phyloP scores from a whole-genome alignment of 2,329 filamentous ascomycete species.

The Aspergillus costaricaensis region DNA sequence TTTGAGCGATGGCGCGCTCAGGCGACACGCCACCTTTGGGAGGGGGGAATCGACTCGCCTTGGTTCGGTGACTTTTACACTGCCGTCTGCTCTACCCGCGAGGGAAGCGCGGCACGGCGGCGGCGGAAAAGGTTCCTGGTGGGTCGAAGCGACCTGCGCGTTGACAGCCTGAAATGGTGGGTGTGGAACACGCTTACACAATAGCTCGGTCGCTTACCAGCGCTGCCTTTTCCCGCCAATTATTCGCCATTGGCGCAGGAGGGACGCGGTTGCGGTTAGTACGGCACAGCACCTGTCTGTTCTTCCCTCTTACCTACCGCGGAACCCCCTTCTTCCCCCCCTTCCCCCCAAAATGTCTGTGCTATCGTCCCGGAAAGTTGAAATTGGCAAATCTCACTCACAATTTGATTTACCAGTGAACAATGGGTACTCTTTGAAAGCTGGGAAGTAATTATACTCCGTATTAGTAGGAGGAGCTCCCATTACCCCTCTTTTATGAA shows the following conservation, averaged over 20 bases:
- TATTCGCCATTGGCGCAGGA: constrained; percentile 30
- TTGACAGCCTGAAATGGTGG: constrained; percentile 1
- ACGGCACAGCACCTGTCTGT: background rate
- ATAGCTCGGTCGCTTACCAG: constrained; percentile 14
- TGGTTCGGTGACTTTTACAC: constrained; percentile 2
- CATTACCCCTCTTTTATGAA: too few species aligned
- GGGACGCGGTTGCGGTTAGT: constrained; percentile 24
- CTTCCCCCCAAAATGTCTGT: too few species aligned
- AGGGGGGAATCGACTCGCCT: constrained; percentile 21
- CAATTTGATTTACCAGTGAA: too few species aligned
- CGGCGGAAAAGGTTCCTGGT: constrained; percentile 12
- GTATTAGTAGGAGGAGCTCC: too few species aligned
- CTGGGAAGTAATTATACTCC: too few species aligned
- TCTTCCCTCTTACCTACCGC: background rate
- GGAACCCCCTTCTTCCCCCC: background rate
- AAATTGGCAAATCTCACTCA: too few species aligned
- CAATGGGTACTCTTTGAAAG: too few species aligned
- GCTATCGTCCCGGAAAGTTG: too few species aligned
- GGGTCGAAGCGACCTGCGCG: constrained; percentile 13
- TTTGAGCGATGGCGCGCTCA: constrained; percentile 30
- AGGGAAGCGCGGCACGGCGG: constrained; percentile 28
- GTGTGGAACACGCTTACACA: constrained; percentile 1
- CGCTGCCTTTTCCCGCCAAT: constrained; percentile 11
- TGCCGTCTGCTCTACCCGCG: constrained; percentile 19
- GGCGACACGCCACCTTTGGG: constrained; percentile 30